Percentiles rank a stretch among this genome's conserved stretches.
Conservation (phyloP, 2,329 filamentous ascomycete species). For the Penicillium italicum region DNA sequence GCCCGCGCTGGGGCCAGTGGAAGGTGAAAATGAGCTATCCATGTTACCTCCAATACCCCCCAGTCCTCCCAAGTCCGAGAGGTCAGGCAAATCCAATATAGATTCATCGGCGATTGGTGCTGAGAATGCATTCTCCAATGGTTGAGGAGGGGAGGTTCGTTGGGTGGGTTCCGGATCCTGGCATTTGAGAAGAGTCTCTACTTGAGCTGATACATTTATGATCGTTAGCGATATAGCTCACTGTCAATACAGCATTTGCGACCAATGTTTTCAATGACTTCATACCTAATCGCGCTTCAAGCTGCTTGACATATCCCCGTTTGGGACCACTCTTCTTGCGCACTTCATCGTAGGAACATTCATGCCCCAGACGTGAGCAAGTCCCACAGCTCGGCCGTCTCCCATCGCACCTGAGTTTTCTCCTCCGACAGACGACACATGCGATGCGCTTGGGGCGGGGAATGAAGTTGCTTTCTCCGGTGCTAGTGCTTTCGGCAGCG, state of each 20-base stretch:
- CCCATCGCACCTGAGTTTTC: slow-evolving; percentile 89
- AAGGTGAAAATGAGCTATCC: slow-evolving; percentile 24
- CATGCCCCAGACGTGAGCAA: slow-evolving; percentile 79
- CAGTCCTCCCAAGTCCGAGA: slow-evolving; percentile 18
- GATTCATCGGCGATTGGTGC: slow-evolving; percentile 34
- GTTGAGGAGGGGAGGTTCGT: slow-evolving; percentile 32
- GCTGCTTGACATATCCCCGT: slow-evolving; percentile 86
- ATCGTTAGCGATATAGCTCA: slow-evolving; percentile 13
- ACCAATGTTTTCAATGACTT: slow-evolving; percentile 1
- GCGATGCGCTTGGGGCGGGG: slow-evolving; percentile 89
- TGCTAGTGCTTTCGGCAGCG: slow-evolving; percentile 34
- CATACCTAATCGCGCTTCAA: slow-evolving; percentile 89
- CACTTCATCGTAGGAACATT: slow-evolving; percentile 87
- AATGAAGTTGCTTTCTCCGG: slow-evolving; percentile 55
- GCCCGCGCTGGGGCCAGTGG: slow-evolving; percentile 19
- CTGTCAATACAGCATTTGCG: not conserved
- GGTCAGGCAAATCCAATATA: slow-evolving; percentile 23
- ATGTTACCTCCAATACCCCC: slow-evolving; percentile 14
- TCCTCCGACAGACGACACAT: slow-evolving; percentile 87
- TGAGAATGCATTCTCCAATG: slow-evolving; percentile 21
- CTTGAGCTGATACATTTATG: slow-evolving; percentile 63
- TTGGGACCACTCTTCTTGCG: slow-evolving; percentile 93
- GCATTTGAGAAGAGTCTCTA: slow-evolving; percentile 83
- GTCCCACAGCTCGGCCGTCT: slow-evolving; percentile 80
- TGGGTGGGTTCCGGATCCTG: slow-evolving; percentile 54